Evolutionary conservation across 768 basidiomycete species (phyloP), one percentile per base, ranked within the genome.

Genomic region (Phanerochaete carnosa): DNA sequence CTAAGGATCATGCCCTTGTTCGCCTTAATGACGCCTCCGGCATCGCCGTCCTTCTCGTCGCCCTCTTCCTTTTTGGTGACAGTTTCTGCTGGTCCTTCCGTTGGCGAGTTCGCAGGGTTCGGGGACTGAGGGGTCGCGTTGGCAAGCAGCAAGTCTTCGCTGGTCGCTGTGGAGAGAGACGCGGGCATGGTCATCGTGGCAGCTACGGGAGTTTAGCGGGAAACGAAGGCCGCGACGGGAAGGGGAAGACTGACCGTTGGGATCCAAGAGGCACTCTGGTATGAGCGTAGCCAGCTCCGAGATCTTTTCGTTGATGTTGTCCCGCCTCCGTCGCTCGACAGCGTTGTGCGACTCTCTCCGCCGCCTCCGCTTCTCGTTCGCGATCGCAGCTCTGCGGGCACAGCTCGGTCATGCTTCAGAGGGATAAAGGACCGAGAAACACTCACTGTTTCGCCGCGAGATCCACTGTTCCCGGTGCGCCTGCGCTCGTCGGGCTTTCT

Each of bases 221-320:
- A 23, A 29, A 15, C 19, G 23, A 19, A 15, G 54, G 37, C 2
- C 8, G 25, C 4, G 22, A 12, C 16, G 22, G 11, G 37, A 37
- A 39, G 50, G 51, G 51, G 30, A 7, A 52, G 12, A 61, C 74
- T 43, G 66, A 75, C 76, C 79, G 43, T 77, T 77, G 54, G 80
- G 76, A 62, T 93, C 92, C 43, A 94, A 78, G 74, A 95, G 80
- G 67, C 87, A 88, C 71, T 94, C 94, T 1, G 94, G 94, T 62
- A 97, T 89, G 47, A 97, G 79, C 23, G 89, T 89, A 22, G 94
- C 90, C 1, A 97, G 83, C 72, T 97, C 94, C 39, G 84, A 83
- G 66, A 97, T 97, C 74, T 94, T 92, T 76, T 97, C 94, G 74
- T 97, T 97, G 72, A 97, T 97, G 72, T 95, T 95, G 70, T 97